phyloP scores from a whole-genome alignment of 768 basidiomycete genomes.

The Cystofilobasidium macerans region DNA sequence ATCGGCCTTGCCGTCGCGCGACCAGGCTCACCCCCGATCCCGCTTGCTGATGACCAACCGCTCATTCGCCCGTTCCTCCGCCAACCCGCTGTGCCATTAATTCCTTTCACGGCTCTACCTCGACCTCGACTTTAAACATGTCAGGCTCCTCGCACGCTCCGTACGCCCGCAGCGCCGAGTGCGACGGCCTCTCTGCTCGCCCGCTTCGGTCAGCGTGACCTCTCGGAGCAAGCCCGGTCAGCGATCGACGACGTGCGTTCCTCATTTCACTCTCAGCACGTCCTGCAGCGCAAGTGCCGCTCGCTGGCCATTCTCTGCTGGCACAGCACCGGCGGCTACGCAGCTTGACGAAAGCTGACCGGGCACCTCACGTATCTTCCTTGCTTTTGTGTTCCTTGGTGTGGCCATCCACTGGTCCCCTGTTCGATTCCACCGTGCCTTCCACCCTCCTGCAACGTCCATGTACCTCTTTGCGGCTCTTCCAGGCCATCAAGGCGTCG shows the following conservation, averaged over 20 bases:
- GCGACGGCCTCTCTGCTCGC: background rate
- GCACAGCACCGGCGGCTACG: too few relatives aligned
- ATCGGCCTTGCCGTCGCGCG: too few relatives aligned
- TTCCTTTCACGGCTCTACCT: background rate
- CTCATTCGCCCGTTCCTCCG: constrained; percentile 7
- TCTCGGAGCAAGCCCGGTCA: background rate
- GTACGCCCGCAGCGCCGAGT: background rate
- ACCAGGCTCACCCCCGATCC: background rate
- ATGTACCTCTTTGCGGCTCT: background rate
- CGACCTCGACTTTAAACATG: background rate
- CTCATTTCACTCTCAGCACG: background rate
- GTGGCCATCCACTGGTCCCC: background rate
- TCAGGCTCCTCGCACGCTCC: background rate
- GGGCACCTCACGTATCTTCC: too few relatives aligned
- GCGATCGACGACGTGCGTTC: constrained; percentile 12
- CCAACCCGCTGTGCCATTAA: too few relatives aligned
- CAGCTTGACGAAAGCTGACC: too few relatives aligned
- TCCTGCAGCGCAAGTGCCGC: background rate
- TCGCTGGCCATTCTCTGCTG: too few relatives aligned
- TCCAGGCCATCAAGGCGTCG: constrained; percentile 51
- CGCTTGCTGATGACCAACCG: background rate
- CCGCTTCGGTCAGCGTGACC: background rate
- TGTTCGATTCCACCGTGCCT: background rate
- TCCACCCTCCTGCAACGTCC: background rate
- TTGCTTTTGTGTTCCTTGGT: too few relatives aligned